Conservation (phyloP, 768 basidiomycete genomes). For the Mycena capillaripes region DNA sequence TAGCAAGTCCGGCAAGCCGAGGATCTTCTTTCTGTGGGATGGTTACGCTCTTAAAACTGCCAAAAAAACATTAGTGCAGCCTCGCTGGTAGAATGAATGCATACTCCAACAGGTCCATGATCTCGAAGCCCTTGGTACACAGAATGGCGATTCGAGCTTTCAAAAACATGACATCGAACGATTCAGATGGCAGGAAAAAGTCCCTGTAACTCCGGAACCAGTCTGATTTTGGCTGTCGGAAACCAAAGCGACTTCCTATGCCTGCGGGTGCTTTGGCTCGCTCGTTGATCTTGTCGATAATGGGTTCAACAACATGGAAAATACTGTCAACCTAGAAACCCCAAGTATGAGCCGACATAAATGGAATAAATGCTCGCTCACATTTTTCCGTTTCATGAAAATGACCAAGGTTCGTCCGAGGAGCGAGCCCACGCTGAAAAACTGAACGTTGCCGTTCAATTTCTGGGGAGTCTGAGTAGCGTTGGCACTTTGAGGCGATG, state of each 20-base stretch:
- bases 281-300: slow-evolving; percentile 90
- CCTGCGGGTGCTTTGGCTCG: slow-evolving; percentile 78
- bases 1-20: slow-evolving; percentile 78
- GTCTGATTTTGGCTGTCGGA: slow-evolving; percentile 86
- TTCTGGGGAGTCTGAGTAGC: slow-evolving; percentile 89
- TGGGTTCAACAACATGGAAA: slow-evolving; percentile 97
- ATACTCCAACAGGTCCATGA: slow-evolving; percentile 95
- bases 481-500: slow-evolving; percentile 76
- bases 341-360: not conserved
- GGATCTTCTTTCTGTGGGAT: slow-evolving; percentile 86
- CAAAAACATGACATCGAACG: slow-evolving; percentile 91
- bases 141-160: slow-evolving; percentile 95
- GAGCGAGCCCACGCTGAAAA: slow-evolving; percentile 94
- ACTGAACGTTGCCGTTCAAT: slow-evolving; percentile 92
- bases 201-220: slow-evolving; percentile 97
- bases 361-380: slow-evolving; percentile 41
- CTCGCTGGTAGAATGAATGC: slow-evolving; percentile 42
- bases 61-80: not conserved
- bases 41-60: slow-evolving; percentile 88
- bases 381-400: slow-evolving; percentile 96
- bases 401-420: slow-evolving; percentile 91
- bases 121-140: slow-evolving; percentile 95
- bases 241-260: slow-evolving; percentile 79
- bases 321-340: slow-evolving; percentile 81
- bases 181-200: slow-evolving; percentile 94